phyloP scores from a whole-genome alignment of 306 rosid species.

The Prosopis cineraria region DNA sequence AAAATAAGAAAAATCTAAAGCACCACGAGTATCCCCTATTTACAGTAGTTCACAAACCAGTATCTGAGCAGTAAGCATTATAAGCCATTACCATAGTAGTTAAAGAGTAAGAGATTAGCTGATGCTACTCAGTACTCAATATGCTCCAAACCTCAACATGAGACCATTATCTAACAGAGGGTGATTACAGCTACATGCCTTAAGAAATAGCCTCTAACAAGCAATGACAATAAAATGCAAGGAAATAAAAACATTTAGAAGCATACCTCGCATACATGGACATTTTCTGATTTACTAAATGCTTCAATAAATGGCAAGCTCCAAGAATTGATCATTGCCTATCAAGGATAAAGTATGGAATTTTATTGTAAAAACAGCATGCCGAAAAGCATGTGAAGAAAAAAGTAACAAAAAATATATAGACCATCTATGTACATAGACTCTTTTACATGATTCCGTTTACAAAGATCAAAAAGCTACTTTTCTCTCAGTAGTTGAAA shows the following conservation, averaged over 20 bases:
- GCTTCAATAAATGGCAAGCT: slow-evolving; percentile 61
- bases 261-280: slow-evolving; percentile 68
- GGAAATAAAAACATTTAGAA: slow-evolving; percentile 30
- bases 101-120: not conserved
- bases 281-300: slow-evolving; percentile 53
- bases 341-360: slow-evolving; percentile 36
- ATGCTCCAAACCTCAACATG: slow-evolving; percentile 5
- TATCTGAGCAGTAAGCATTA: not conserved
- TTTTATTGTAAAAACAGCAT: slow-evolving; percentile 27
- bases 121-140: not conserved
- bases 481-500: slow-evolving; percentile 8
- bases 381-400: slow-evolving; percentile 26
- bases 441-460: not conserved
- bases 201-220: slow-evolving; percentile 11
- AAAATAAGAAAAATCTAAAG: not conserved
- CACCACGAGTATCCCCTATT: not conserved
- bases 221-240: slow-evolving; percentile 20
- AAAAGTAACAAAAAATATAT: slow-evolving; percentile 7
- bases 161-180: not conserved
- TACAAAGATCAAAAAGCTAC: slow-evolving; percentile 24
- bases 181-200: not conserved
- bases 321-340: slow-evolving; percentile 88
- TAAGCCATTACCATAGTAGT: not conserved
- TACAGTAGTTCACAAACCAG: slow-evolving; percentile 7
- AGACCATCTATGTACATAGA: not conserved